phyloP scores from a whole-genome alignment of 352 stramenopile species.

The Phytophthora vignae region DNA sequence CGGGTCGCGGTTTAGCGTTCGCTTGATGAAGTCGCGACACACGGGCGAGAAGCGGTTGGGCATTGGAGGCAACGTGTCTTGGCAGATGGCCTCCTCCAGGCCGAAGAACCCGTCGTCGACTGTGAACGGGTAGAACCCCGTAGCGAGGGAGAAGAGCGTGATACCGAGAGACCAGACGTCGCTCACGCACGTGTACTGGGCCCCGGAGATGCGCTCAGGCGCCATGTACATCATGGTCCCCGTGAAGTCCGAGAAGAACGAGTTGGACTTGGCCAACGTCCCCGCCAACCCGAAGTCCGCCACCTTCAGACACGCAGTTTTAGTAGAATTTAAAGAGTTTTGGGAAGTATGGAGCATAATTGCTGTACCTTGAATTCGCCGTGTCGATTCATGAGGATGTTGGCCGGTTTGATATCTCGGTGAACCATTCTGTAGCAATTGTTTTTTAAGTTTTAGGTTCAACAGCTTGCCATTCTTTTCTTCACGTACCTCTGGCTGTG shows the following conservation, averaged over 20 bases:
- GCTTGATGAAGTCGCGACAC: slow-evolving; percentile 94
- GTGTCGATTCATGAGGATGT: slow-evolving; percentile 87
- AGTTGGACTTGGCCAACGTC: slow-evolving; percentile 77
- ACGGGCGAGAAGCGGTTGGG: slow-evolving; percentile 83
- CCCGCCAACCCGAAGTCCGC: slow-evolving; percentile 85
- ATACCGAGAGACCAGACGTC: slow-evolving; percentile 86
- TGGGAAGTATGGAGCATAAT: neutral
- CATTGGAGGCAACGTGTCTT: slow-evolving; percentile 74
- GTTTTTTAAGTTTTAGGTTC: no score
- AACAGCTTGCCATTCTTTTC: no score
- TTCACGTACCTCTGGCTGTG: slow-evolving; percentile 65
- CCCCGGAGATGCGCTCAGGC: slow-evolving; percentile 91
- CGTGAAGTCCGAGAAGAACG: slow-evolving; percentile 87
- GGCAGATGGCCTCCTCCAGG: slow-evolving; percentile 83
- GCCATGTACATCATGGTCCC: slow-evolving; percentile 97
- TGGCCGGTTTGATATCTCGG: slow-evolving; percentile 92
- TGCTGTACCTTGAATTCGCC: slow-evolving; percentile 83
- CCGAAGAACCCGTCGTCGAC: slow-evolving; percentile 85
- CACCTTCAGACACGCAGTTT: slow-evolving; percentile 42
- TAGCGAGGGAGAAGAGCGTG: slow-evolving; percentile 72
- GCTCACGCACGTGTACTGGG: slow-evolving; percentile 86
- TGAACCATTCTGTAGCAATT: slow-evolving; percentile 40
- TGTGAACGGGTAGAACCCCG: slow-evolving; percentile 75
- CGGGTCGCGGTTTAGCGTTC: slow-evolving; percentile 92
- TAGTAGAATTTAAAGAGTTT: neutral